A percentile compares a stretch with the other conserved stretches of the same genome.
Evolutionary conservation across 129 eudicot genomes (phyloP).

Genomic region (Escallonia herrerae): DNA sequence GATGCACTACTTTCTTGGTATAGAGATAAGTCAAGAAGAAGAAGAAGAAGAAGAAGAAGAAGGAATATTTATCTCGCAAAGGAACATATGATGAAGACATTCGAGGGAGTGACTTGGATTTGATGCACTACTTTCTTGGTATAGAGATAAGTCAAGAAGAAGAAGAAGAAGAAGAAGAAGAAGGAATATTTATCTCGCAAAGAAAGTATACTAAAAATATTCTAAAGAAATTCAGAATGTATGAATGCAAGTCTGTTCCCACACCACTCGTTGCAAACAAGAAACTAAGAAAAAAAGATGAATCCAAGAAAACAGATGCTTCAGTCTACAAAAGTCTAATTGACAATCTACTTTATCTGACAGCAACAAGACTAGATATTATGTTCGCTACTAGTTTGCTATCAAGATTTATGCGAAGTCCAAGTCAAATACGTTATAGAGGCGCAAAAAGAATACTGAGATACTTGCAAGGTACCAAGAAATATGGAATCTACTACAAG

Average conservation of each 20-base stretch:
- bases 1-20: neutral
- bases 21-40: neutral
- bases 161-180: too few relatives aligned
- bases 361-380: neutral
- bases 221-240: neutral
- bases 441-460: neutral
- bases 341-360: conserved; percentile 2
- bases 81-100: too few relatives aligned
- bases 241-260: neutral
- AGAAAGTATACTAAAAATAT: neutral
- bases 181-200: neutral
- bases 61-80: too few relatives aligned
- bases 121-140: too few relatives aligned
- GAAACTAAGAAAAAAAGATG: neutral
- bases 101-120: too few relatives aligned
- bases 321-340: conserved; percentile 1
- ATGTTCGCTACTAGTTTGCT: conserved; percentile 4
- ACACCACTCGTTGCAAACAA: neutral
- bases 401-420: conserved; percentile 9
- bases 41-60: too few relatives aligned
- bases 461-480: conserved; percentile 1
- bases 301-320: neutral
- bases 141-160: too few relatives aligned
- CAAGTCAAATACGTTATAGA: neutral
- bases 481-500: neutral